Evolutionary conservation across 139 green algal genomes (phyloP), one percentile per base, ranked within the genome.

Genomic region (Picochlorum sp.): DNA sequence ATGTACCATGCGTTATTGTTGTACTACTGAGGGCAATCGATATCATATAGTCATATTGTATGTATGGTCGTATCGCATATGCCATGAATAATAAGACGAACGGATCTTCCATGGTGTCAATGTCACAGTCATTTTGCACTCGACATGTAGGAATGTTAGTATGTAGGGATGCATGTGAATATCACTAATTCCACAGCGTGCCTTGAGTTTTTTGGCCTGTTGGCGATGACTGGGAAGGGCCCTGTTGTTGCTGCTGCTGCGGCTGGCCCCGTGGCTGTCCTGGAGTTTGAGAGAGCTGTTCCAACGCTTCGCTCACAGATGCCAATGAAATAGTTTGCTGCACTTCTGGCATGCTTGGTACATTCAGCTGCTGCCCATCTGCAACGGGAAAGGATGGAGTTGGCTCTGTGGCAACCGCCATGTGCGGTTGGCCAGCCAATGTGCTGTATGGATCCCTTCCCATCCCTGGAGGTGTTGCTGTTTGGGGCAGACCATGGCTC

Each of bases 341-440:
- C 21, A 65, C n/a, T 45, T 65, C 58, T 32, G 58, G n/a, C 20
- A 65, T 28, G 21, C 57, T 65, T 32, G 13, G 20, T 49, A 32
- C 58, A 28, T 28, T 32, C 20, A 45, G 18, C 20, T n/a, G n/a
- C 56, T 21, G n/a, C 56, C 56, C 8, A 41, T 41, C 34, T 41
- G 34, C 34, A 41, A 41, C 34, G 2, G 34, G 34, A 11, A 41
- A 41, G 34, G 34, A 41, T 41, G 34, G 34, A 11, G 34, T 41
- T 41, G 30, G n/a, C 56, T 62, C 49, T 21, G 49, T 10, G 49
- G n/a, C 49, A 20, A 16, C 49, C 11, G n/a, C 49, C 49, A 56
- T 21, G 18, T 56, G 49, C 8, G 18, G 11, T 9, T 24, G 49
- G 15, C 2, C 8, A 4, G n/a, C 56, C 10, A 47, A 11, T 57